Evolutionary conservation across 495 filamentous ascomycete genomes (phyloP).

Genomic region (Staphylotrichum tortipilum): DNA sequence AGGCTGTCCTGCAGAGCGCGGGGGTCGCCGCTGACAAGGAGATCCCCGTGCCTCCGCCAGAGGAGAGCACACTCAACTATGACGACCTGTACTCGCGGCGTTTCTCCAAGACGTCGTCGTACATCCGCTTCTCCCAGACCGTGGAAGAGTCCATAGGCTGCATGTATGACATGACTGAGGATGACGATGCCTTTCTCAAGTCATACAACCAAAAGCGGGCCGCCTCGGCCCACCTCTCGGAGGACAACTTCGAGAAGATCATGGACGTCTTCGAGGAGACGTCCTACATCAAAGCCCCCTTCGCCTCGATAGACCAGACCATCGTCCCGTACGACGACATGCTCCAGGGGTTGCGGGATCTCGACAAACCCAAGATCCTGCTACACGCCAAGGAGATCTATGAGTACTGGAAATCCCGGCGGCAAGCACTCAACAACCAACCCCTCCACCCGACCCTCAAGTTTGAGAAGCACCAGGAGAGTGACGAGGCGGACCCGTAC

Average conservation of each 20-base stretch:
- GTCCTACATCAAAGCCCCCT: slow-evolving; percentile 71
- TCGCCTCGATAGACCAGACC: slow-evolving; percentile 77
- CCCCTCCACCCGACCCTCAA: slow-evolving; percentile 69
- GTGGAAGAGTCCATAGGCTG: slow-evolving; percentile 82
- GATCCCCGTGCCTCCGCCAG: slow-evolving; percentile 75
- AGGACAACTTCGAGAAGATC: slow-evolving; percentile 84
- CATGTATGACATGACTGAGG: slow-evolving; percentile 85
- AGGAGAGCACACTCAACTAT: slow-evolving; percentile 75
- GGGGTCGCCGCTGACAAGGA: slow-evolving; percentile 61
- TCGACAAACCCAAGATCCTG: slow-evolving; percentile 54
- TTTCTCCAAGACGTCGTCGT: slow-evolving; percentile 78
- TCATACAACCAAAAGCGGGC: slow-evolving; percentile 70
- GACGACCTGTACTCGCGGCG: slow-evolving; percentile 71
- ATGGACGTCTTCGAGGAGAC: slow-evolving; percentile 94
- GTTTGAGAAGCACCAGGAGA: slow-evolving; percentile 87
- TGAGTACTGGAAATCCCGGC: slow-evolving; percentile 76
- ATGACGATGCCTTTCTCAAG: slow-evolving; percentile 79
- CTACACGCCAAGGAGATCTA: slow-evolving; percentile 79
- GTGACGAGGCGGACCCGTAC: slow-evolving; percentile 91
- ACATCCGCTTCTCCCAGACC: slow-evolving; percentile 95
- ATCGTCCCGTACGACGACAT: slow-evolving; percentile 74
- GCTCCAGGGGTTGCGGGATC: slow-evolving; percentile 64
- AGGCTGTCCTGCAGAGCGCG: slow-evolving; percentile 77
- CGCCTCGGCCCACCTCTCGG: slow-evolving; percentile 58
- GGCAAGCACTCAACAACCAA: slow-evolving; percentile 55